phyloP scores from a whole-genome alignment of 768 basidiomycete species.

The Tulasnella sp. region DNA sequence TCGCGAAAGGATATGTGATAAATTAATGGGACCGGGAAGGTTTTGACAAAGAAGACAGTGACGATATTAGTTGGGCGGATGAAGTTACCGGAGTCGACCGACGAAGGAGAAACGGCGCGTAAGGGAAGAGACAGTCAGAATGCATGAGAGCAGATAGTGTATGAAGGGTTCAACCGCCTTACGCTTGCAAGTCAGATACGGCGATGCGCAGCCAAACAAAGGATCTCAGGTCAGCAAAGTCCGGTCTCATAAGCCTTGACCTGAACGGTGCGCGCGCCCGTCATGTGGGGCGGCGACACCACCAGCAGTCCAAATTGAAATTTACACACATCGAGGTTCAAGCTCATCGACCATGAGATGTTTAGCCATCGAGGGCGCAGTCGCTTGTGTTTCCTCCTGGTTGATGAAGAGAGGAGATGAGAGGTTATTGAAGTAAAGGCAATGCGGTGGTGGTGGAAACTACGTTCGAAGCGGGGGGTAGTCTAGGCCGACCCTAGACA shows the following conservation, averaged over 20 bases:
- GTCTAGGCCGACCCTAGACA: too few relatives aligned
- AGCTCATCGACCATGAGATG: too few relatives aligned
- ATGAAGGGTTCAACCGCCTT: neutral
- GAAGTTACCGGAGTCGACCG: constrained; percentile 9
- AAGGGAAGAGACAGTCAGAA: neutral
- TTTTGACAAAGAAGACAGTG: neutral
- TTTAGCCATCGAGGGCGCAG: too few relatives aligned
- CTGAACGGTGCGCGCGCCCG: neutral
- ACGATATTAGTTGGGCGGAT: neutral
- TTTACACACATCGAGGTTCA: too few relatives aligned
- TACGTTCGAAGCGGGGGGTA: too few relatives aligned
- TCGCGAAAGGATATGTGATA: neutral
- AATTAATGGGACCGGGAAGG: neutral
- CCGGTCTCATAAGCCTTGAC: neutral
- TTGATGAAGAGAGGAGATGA: too few relatives aligned
- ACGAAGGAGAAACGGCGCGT: neutral
- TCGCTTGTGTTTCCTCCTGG: too few relatives aligned
- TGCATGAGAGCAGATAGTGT: neutral
- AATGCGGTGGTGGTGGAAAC: too few relatives aligned
- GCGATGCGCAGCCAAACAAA: neutral
- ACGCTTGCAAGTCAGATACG: neutral
- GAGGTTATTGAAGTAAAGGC: too few relatives aligned
- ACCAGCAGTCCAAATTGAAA: neutral
- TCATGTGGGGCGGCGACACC: neutral
- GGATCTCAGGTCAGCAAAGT: neutral